phyloP scores from a whole-genome alignment of 2,329 filamentous ascomycete genomes.

The Colletotrichum trifolii region DNA sequence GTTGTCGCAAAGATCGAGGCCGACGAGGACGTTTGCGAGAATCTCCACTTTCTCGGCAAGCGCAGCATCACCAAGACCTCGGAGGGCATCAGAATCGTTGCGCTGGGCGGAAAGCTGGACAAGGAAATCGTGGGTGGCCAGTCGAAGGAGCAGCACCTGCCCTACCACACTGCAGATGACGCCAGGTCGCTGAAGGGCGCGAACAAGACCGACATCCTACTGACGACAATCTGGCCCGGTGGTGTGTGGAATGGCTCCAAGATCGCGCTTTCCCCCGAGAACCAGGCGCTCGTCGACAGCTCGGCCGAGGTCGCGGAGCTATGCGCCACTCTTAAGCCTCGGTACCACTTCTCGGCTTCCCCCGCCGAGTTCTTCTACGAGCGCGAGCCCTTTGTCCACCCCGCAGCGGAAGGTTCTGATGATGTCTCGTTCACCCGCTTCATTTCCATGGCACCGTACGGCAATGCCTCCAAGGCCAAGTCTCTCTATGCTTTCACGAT shows the following conservation, averaged over 20 bases:
- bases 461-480: constrained; percentile 81
- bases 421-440: constrained; percentile 81
- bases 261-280: constrained; percentile 65
- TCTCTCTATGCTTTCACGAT: constrained; percentile 83
- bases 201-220: constrained; percentile 83
- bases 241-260: constrained; percentile 77
- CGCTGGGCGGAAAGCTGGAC: constrained; percentile 81
- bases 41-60: constrained; percentile 90
- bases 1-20: constrained; percentile 80
- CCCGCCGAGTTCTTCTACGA: constrained; percentile 79
- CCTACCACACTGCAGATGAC: constrained; percentile 82
- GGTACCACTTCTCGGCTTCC: constrained; percentile 86
- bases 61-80: constrained; percentile 88
- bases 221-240: constrained; percentile 89
- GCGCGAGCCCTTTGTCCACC: constrained; percentile 90
- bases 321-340: constrained; percentile 82
- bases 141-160: constrained; percentile 79
- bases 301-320: constrained; percentile 82
- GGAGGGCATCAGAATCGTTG: constrained; percentile 88
- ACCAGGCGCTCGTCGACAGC: constrained; percentile 60
- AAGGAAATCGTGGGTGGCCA: constrained; percentile 68
- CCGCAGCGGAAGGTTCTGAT: constrained; percentile 57
- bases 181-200: constrained; percentile 80
- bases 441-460: constrained; percentile 85
- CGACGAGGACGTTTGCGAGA: constrained; percentile 83